Conservation (phyloP, 1,284 basidiomycete species). For the Rhodotorula sp. region DNA sequence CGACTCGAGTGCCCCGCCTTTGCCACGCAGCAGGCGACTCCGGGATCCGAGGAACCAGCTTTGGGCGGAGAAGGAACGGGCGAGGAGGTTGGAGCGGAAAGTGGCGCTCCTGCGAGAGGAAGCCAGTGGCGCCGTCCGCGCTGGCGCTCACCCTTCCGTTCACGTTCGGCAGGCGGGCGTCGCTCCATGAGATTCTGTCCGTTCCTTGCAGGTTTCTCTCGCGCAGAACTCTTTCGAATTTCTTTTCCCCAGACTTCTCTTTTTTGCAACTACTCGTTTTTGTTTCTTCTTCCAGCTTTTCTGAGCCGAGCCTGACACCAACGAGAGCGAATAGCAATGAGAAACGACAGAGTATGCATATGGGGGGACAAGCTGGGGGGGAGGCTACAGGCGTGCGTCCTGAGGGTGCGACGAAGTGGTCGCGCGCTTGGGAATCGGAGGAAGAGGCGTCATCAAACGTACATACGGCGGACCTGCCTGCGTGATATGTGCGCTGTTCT, state of each 20-base stretch:
- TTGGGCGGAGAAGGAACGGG: conserved; percentile 68
- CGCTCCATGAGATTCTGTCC: too few relatives aligned
- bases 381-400: not conserved
- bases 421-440: too few relatives aligned
- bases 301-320: not conserved
- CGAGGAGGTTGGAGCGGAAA: conserved; percentile 63
- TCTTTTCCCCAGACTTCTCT: too few relatives aligned
- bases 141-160: not conserved
- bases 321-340: not conserved
- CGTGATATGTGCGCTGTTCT: too few relatives aligned
- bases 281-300: not conserved
- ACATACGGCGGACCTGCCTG: too few relatives aligned
- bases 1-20: conserved; percentile 66
- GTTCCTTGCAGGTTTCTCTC: too few relatives aligned
- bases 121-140: not conserved
- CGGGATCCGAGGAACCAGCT: conserved; percentile 74
- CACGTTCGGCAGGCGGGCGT: too few relatives aligned
- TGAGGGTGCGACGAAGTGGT: not conserved
- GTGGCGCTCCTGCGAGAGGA: conserved; percentile 50
- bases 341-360: not conserved
- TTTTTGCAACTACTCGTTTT: not conserved
- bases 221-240: too few relatives aligned
- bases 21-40: not conserved
- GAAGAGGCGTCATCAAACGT: too few relatives aligned
- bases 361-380: not conserved